Conservation (phyloP, 1,284 basidiomycete genomes). For the Puccinia hordei region DNA sequence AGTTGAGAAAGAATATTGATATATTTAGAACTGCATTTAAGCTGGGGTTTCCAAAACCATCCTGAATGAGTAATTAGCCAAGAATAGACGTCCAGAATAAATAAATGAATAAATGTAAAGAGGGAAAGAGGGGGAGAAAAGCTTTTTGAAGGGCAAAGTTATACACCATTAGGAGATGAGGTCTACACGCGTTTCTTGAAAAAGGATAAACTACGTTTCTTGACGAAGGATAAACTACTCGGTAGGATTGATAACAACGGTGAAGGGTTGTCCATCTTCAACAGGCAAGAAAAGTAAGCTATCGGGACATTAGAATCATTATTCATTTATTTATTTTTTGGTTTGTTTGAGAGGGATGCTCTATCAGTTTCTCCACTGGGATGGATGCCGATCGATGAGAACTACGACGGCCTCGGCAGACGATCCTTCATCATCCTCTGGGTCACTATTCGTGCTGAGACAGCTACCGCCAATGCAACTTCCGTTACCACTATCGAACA, state of each 20-base stretch:
- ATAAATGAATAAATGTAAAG: background rate
- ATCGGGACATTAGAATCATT: no score
- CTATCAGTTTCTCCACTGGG: background rate
- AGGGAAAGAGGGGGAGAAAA: no score
- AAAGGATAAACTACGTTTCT: background rate
- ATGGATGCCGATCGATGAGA: conserved; percentile 27
- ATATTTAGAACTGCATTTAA: background rate
- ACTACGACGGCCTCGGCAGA: conserved; percentile 27
- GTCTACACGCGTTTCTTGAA: background rate
- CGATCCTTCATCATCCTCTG: conserved; percentile 26
- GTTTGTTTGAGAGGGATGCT: no score
- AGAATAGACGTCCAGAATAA: background rate
- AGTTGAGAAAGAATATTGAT: background rate
- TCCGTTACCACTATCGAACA: background rate
- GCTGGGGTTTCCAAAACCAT: background rate
- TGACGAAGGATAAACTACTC: background rate
- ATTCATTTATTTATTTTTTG: no score
- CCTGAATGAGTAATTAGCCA: background rate
- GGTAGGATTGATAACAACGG: no score
- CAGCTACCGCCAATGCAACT: conserved; percentile 1
- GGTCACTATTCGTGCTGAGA: conserved; percentile 8
- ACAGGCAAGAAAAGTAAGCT: no score
- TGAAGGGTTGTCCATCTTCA: no score
- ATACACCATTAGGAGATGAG: background rate
- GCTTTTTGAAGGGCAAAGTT: no score